Percentiles rank a stretch among this genome's conserved stretches.
phyloP scores from a whole-genome alignment of 352 stramenopile genomes.

The Phytopythium ostracodes region DNA sequence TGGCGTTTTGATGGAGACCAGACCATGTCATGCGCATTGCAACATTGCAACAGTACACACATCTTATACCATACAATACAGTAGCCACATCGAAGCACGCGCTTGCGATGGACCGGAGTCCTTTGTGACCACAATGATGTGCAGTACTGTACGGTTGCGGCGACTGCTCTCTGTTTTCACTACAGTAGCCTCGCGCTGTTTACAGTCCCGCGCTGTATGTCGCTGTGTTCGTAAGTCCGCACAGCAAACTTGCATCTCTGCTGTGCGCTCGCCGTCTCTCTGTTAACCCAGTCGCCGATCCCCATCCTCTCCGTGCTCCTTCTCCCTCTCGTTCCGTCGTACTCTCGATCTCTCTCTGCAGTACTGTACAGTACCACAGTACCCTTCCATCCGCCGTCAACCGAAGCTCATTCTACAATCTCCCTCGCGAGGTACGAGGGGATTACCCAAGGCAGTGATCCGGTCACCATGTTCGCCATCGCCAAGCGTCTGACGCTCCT shows the following conservation, averaged over 20 bases:
- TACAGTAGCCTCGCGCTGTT: too few species aligned
- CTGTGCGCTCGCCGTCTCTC: background rate
- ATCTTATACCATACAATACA: too few species aligned
- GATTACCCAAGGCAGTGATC: background rate
- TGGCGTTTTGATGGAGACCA: too few species aligned
- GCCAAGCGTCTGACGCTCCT: conserved; percentile 3
- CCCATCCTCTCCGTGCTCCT: background rate
- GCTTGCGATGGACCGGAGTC: too few species aligned
- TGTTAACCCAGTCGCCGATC: background rate
- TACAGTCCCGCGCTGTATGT: background rate
- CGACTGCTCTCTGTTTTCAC: too few species aligned
- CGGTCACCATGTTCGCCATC: conserved; percentile 1
- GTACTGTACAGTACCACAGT: background rate
- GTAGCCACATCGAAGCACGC: too few species aligned
- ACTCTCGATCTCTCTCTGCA: too few species aligned
- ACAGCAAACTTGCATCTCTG: background rate
- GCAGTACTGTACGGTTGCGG: too few species aligned
- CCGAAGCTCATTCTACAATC: background rate
- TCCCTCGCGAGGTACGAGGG: background rate
- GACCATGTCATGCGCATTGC: too few species aligned
- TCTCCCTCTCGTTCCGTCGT: background rate
- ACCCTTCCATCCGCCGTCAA: background rate
- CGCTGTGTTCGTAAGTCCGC: background rate
- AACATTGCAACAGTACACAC: too few species aligned
- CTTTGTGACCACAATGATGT: too few species aligned